Conservation (phyloP, 1,139 yeast species). For the Suzukiozyma palmioleophila region DNA sequence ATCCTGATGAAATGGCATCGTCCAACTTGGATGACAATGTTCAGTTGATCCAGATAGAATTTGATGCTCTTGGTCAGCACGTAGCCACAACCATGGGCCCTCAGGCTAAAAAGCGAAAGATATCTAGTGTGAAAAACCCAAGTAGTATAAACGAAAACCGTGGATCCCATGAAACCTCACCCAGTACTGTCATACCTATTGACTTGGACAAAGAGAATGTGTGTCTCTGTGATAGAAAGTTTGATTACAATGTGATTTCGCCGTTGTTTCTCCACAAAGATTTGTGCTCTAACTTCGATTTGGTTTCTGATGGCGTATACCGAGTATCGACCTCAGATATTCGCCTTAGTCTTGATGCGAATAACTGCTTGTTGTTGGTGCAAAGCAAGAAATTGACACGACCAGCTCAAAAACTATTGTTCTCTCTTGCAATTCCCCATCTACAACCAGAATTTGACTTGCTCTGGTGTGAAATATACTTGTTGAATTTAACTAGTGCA, state of each 20-base stretch:
- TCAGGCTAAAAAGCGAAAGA: background rate
- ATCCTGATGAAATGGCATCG: background rate
- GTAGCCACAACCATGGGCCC: background rate
- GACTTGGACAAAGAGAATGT: background rate
- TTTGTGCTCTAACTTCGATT: background rate
- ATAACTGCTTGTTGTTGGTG: background rate
- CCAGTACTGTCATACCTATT: background rate
- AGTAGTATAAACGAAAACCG: too few species aligned
- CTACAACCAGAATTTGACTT: background rate
- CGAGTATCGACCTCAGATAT: background rate
- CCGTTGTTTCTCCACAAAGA: background rate
- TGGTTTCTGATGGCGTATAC: background rate
- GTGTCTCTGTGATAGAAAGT: background rate
- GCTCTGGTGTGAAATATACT: conserved; percentile 5
- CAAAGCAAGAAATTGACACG: conserved; percentile 1
- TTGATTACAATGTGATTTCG: conserved; percentile 1
- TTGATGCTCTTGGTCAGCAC: background rate
- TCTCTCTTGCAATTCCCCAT: background rate
- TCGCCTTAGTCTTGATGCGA: background rate
- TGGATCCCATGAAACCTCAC: too few species aligned
- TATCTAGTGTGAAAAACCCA: background rate
- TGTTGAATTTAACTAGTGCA: conserved; percentile 4
- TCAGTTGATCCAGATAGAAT: background rate
- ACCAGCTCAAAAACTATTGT: background rate
- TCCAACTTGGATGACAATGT: background rate